These are phyloP conservation scores for Xylaria sp. DNA, from an alignment of 2,329 filamentous ascomycete species.

Conservation along the genomic window DNA sequence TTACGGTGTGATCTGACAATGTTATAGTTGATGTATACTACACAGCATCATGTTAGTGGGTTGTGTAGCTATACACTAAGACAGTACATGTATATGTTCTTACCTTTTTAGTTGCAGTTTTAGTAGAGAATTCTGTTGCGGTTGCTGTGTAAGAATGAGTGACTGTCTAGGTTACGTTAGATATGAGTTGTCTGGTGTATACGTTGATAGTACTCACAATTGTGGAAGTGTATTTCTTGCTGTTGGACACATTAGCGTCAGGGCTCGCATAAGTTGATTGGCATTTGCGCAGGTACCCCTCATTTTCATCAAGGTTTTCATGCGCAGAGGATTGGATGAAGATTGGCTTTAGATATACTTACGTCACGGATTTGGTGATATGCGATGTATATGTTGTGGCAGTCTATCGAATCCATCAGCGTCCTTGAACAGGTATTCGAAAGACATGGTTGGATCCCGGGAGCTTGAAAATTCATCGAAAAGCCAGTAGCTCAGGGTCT, in stretches of 20 bases:
- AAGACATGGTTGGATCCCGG: not conserved
- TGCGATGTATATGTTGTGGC: constrained; percentile 11
- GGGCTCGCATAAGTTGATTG: not conserved
- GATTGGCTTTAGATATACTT: constrained; percentile 2
- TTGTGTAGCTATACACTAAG: not conserved
- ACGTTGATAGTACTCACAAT: constrained; percentile 14
- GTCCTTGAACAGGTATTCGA: not conserved
- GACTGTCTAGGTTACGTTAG: constrained; percentile 22
- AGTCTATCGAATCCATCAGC: constrained; percentile 25
- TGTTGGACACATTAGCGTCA: constrained; percentile 19
- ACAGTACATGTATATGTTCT: not conserved
- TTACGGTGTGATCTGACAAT: constrained; percentile 12
- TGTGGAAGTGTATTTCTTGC: constrained; percentile 27
- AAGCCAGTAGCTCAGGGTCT: not conserved
- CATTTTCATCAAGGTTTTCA: not conserved
- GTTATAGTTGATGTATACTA: constrained; percentile 23
- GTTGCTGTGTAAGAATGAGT: constrained; percentile 13
- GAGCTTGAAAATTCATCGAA: constrained; percentile 5
- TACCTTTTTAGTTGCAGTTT: constrained; percentile 18
- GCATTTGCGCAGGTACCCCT: not conserved
- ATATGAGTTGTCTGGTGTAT: not conserved
- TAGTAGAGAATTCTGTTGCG: not conserved
- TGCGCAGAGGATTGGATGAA: not conserved
- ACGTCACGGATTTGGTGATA: constrained; percentile 33
- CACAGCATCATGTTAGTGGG: not conserved